Conservation (phyloP, 2,329 filamentous ascomycete genomes). For the Escovopsis sp. region DNA sequence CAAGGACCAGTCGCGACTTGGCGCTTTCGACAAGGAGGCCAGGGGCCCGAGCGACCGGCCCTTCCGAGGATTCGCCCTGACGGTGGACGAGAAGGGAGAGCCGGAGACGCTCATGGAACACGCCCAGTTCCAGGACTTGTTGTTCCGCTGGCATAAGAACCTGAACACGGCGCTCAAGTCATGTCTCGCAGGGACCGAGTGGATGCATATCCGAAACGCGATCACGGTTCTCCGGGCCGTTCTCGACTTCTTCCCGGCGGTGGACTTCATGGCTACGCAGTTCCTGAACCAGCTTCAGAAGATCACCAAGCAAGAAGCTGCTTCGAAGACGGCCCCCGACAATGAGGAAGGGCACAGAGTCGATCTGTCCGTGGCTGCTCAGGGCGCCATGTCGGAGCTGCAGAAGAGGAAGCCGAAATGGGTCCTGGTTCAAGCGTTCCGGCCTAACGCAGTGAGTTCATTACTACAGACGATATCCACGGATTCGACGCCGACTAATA, state of each 20-base stretch:
- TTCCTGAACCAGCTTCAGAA: conserved; percentile 49
- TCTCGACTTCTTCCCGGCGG: conserved; percentile 68
- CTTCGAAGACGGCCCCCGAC: conserved; percentile 30
- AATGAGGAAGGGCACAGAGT: conserved; percentile 46
- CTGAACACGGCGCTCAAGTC: conserved; percentile 65
- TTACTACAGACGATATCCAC: no score
- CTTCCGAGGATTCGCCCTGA: conserved; percentile 65
- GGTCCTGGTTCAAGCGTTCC: conserved; percentile 63
- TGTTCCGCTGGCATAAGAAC: conserved; percentile 84
- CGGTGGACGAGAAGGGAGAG: conserved; percentile 50
- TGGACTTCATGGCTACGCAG: conserved; percentile 72
- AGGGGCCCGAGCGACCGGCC: conserved; percentile 31
- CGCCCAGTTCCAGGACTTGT: conserved; percentile 68
- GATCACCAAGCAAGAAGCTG: conserved; percentile 48
- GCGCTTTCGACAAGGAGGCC: conserved; percentile 73
- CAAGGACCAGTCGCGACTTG: conserved; percentile 42
- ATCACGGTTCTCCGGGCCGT: conserved; percentile 78
- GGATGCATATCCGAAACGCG: conserved; percentile 95
- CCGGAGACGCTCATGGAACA: conserved; percentile 63
- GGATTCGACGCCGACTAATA: conserved; percentile 8
- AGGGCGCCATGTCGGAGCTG: conserved; percentile 55
- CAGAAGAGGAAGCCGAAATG: conserved; percentile 52
- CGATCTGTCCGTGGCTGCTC: conserved; percentile 62
- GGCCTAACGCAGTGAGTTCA: conserved; percentile 41
- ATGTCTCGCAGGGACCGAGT: conserved; percentile 72